These are phyloP conservation scores for Dendrostoma leiphaemia DNA, from an alignment of 2,329 filamentous ascomycete species.

Conservation along the genomic window DNA sequence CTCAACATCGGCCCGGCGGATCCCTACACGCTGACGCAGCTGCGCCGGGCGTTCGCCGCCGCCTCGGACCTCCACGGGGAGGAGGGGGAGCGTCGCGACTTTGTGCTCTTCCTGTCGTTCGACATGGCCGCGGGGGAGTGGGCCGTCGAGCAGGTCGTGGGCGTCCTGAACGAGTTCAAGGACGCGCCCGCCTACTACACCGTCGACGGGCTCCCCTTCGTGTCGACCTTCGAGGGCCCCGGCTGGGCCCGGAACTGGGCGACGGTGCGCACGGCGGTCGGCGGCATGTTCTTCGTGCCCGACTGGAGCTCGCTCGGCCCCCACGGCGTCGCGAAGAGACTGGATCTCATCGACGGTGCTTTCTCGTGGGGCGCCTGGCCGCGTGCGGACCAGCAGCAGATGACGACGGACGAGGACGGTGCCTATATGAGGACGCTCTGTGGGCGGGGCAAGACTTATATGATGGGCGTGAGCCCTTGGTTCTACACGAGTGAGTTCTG, in stretches of 20 bases:
- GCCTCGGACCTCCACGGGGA: conserved; percentile 20
- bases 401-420: conserved; percentile 37
- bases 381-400: conserved; percentile 33
- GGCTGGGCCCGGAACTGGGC: conserved; percentile 41
- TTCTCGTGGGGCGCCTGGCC: conserved; percentile 52
- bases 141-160: conserved; percentile 25
- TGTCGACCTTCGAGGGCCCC: conserved; percentile 52
- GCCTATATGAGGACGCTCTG: conserved; percentile 35
- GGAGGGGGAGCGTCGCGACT: conserved; percentile 23
- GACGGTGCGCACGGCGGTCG: conserved; percentile 34
- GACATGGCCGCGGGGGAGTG: conserved; percentile 31
- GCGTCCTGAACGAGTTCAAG: conserved; percentile 36
- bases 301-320: conserved; percentile 46
- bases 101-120: conserved; percentile 36
- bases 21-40: conserved; percentile 30
- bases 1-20: conserved; percentile 37
- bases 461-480: conserved; percentile 44
- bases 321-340: conserved; percentile 10
- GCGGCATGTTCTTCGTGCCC: conserved; percentile 41
- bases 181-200: conserved; percentile 36
- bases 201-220: conserved; percentile 40
- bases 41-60: conserved; percentile 31
- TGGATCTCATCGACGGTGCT: conserved; percentile 13
- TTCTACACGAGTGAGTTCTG: conserved; percentile 39
- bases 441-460: conserved; percentile 41